Base-by-base conservation (phyloP, 352 stramenopile genomes). In the Phytopythium chamaehyphon region DNA sequence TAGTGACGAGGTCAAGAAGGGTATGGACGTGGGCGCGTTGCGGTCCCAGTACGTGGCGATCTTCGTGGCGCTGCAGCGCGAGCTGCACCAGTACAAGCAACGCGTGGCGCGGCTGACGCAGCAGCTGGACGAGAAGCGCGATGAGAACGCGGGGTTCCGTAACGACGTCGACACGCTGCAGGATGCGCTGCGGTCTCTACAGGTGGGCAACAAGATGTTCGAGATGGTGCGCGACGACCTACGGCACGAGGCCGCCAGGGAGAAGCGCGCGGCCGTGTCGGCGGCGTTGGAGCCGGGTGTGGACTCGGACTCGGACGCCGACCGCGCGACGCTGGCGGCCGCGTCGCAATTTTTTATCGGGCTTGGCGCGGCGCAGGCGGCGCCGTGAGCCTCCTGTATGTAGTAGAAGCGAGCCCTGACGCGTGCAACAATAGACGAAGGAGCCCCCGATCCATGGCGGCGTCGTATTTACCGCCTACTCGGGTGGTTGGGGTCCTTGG, bases 141-240 rank as follows among this genome's bases (percentile, higher is more conserved):
- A 84, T 42, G 61, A 78, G 19, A 88, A 86, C 51, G 35, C 56
- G 11, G 68, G 76, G 23, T 87, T 88, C 61, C 67, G 73, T 2
- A 73, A 61, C 23, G 80, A 90, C 64, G 76, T 88, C n/a, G 70
- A 76, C 49, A 73, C 67, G 35, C 62, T 90, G 23, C 80, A 79
- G 44, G 73, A 66, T 39, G 80, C 76, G 21, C 66, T 90, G 37
- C 78, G 74, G 28, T 80, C 76, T 9, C 62, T 84, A 53, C 74
- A 88, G 40, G 53, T 86, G 19, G 71, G 74, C 7, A 65, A 87
- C 43, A 76, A 83, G 58, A 75, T 84, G 36, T 76, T 83, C 40
- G 70, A 83, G 35, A 40, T 76, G 3, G 76, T 86, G 12, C 61
- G 69, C 18, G 76, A 66, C 6, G 76, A 90, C 43, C 40, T 88